Conservation (phyloP, 2,329 filamentous ascomycete species). For the Colletotrichum neosansevieriae region DNA sequence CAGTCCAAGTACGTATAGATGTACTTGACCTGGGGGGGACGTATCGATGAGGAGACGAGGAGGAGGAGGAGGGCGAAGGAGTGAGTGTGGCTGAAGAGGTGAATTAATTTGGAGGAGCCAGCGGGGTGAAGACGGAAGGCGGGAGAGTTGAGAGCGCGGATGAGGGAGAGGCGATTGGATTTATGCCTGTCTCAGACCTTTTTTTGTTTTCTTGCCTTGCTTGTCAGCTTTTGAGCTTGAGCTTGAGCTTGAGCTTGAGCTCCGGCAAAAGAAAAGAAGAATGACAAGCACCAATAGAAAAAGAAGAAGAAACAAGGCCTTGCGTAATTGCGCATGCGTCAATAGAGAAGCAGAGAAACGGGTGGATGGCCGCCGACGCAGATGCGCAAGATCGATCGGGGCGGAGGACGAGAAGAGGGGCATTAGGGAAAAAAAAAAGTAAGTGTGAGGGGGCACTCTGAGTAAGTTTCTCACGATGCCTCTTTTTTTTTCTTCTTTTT, state of each 20-base stretch:
- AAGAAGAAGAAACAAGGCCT: not conserved
- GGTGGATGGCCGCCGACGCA: slow-evolving; percentile 18
- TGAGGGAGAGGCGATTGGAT: slow-evolving; percentile 15
- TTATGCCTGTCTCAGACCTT: slow-evolving; percentile 31
- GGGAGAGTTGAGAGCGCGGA: too few species aligned
- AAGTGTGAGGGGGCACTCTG: not conserved
- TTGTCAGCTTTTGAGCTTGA: not conserved
- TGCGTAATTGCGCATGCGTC: slow-evolving; percentile 8
- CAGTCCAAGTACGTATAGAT: not conserved
- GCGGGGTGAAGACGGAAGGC: not conserved
- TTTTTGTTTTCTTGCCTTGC: not conserved
- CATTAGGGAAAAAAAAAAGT: not conserved
- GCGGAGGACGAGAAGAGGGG: not conserved
- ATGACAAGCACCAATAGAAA: too few species aligned
- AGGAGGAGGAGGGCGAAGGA: slow-evolving; percentile 9
- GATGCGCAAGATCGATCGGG: slow-evolving; percentile 35
- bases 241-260: not conserved
- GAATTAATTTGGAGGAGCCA: not conserved
- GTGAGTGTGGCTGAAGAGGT: slow-evolving; percentile 3
- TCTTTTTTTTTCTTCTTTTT: not conserved
- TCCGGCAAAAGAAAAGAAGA: not conserved
- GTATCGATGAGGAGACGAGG: not conserved
- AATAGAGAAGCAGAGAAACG: slow-evolving; percentile 1
- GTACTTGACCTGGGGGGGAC: not conserved
- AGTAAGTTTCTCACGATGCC: slow-evolving; percentile 17